Evolutionary conservation across 345 rosid genomes (phyloP).

Genomic region (Eucalyptus curtisii): DNA sequence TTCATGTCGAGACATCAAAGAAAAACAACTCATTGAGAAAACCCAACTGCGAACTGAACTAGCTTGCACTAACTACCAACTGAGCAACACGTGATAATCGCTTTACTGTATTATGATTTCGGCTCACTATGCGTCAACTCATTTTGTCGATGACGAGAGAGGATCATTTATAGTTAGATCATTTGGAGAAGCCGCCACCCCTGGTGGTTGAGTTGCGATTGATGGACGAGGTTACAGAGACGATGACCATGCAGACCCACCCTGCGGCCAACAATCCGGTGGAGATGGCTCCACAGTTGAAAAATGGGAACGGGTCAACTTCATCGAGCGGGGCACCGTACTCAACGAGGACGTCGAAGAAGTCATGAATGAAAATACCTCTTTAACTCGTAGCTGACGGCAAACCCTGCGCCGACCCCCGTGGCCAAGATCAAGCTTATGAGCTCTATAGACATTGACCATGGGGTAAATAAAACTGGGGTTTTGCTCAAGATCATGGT

Average conservation of each 20-base stretch:
- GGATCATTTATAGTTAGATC: background rate
- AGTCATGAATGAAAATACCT: background rate
- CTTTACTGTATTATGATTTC: background rate
- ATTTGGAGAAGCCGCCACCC: background rate
- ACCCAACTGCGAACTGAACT: background rate
- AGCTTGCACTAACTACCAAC: background rate
- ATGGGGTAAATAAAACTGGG: background rate
- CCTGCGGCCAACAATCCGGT: background rate
- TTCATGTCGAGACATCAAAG: background rate
- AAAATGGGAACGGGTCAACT: background rate
- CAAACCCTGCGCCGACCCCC: constrained; percentile 14
- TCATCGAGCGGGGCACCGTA: background rate
- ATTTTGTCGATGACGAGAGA: background rate
- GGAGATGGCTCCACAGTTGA: background rate
- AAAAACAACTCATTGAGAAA: too few species aligned
- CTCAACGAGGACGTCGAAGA: background rate
- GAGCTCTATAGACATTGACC: background rate
- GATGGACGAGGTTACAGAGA: constrained; percentile 12
- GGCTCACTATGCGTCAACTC: background rate
- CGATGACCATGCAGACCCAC: background rate
- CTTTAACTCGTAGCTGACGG: constrained; percentile 8
- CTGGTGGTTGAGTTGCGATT: background rate
- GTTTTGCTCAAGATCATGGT: background rate
- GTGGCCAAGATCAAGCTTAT: constrained; percentile 6
- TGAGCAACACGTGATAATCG: background rate